phyloP scores from a whole-genome alignment of 495 filamentous ascomycete genomes.

The Pyronema omphalodes region DNA sequence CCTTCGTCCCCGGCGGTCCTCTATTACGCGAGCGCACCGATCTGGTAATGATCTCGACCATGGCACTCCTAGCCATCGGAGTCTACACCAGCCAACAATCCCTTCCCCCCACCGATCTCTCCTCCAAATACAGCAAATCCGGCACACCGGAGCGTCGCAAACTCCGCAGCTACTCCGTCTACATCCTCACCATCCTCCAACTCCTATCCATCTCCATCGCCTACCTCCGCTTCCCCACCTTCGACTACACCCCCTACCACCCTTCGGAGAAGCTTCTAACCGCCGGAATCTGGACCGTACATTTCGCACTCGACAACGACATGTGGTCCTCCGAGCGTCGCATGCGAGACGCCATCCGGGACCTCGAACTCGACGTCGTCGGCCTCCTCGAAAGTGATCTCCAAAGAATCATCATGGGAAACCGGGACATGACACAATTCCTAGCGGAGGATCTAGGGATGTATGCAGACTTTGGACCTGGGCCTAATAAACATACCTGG shows the following conservation, averaged over 20 bases:
- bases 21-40: conserved; percentile 88
- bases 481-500: conserved; percentile 99
- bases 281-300: conserved; percentile 95
- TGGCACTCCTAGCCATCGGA: conserved; percentile 70
- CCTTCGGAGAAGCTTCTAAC: conserved; percentile 70
- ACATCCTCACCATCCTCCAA: conserved; percentile 31
- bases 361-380: conserved; percentile 85
- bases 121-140: conserved; percentile 30
- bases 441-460: conserved; percentile 91
- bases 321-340: conserved; percentile 96
- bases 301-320: conserved; percentile 95
- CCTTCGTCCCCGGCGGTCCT: conserved; percentile 94
- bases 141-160: conserved; percentile 35
- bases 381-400: conserved; percentile 85
- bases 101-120: conserved; percentile 23
- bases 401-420: conserved; percentile 99
- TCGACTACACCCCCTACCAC: conserved; percentile 82
- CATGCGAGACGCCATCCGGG: conserved; percentile 80
- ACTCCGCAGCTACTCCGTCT: conserved; percentile 51
- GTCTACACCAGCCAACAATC: conserved; percentile 45
- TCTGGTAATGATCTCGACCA: conserved; percentile 73
- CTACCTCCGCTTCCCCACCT: conserved; percentile 85
- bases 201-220: conserved; percentile 62
- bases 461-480: conserved; percentile 95
- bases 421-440: conserved; percentile 88